phyloP scores from a whole-genome alignment of 768 basidiomycete genomes.

The Lenzites betulinus region DNA sequence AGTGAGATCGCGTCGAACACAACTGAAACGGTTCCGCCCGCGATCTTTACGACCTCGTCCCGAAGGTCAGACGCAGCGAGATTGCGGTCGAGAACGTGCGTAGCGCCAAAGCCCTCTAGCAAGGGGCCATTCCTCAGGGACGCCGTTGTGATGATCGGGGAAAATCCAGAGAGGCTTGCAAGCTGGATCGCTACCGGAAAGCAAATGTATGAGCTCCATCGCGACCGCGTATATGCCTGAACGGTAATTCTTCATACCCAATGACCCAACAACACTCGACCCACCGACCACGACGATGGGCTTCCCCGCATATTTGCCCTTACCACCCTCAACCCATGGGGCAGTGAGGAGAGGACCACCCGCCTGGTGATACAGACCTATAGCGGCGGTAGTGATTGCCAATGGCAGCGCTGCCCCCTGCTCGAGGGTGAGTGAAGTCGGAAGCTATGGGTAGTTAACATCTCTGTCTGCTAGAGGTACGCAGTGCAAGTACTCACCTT shows the following conservation, averaged over 20 bases:
- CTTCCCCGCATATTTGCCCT: slow-evolving; percentile 31
- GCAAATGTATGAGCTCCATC: too few relatives aligned
- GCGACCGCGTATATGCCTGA: too few relatives aligned
- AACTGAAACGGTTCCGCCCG: slow-evolving; percentile 20
- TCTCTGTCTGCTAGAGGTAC: too few relatives aligned
- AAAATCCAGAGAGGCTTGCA: slow-evolving; percentile 31
- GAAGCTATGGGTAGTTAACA: neutral
- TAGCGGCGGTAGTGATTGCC: slow-evolving; percentile 8
- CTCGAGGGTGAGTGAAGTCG: slow-evolving; percentile 10
- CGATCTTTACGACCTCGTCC: slow-evolving; percentile 21
- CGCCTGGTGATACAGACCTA: slow-evolving; percentile 20
- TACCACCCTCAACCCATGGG: slow-evolving; percentile 30
- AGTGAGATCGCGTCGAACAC: slow-evolving; percentile 25
- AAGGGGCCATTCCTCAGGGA: slow-evolving; percentile 27
- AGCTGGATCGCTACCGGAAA: slow-evolving; percentile 25
- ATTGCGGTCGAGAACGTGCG: slow-evolving; percentile 30
- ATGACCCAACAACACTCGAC: slow-evolving; percentile 26
- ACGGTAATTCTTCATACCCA: too few relatives aligned
- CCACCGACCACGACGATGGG: slow-evolving; percentile 33
- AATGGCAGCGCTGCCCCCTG: slow-evolving; percentile 14
- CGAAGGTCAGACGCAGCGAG: slow-evolving; percentile 4
- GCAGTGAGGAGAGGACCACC: slow-evolving; percentile 25
- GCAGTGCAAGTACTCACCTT: slow-evolving; percentile 19
- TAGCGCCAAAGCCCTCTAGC: slow-evolving; percentile 25
- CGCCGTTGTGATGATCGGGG: slow-evolving; percentile 33